Percentiles rank a stretch among this genome's conserved stretches.
These are phyloP conservation scores for Auricularia heimuer DNA, from an alignment of 768 basidiomycete genomes.

Conservation along the genomic window DNA sequence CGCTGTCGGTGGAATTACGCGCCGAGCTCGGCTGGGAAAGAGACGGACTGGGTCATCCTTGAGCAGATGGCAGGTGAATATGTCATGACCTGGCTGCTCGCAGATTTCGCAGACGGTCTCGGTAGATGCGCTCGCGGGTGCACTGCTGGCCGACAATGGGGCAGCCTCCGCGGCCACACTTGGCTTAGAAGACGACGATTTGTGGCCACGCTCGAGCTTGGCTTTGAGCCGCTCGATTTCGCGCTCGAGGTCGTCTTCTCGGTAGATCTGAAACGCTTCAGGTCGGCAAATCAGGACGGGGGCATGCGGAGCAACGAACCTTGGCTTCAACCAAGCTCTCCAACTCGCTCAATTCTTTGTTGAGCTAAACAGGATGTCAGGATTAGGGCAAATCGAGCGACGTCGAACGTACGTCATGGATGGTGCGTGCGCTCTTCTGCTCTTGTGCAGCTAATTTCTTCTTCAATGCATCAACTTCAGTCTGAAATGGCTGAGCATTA, in stretches of 20 bases:
- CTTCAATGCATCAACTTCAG: constrained; percentile 37
- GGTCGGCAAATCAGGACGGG: too few species aligned
- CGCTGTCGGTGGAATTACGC: constrained; percentile 4
- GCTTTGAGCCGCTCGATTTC: constrained; percentile 72
- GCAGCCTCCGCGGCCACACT: constrained; percentile 27
- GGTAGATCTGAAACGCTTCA: constrained; percentile 53
- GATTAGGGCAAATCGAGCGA: neutral
- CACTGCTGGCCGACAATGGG: constrained; percentile 16
- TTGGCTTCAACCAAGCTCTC: constrained; percentile 92
- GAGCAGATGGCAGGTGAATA: constrained; percentile 72
- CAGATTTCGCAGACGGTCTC: constrained; percentile 73
- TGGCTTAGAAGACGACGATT: constrained; percentile 46
- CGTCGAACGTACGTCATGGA: constrained; percentile 44
- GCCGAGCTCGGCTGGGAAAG: constrained; percentile 8
- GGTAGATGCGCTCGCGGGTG: constrained; percentile 8
- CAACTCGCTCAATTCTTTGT: constrained; percentile 86
- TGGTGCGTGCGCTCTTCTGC: constrained; percentile 60
- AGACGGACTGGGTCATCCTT: constrained; percentile 35
- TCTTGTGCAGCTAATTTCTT: constrained; percentile 62
- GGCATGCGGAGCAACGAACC: constrained; percentile 32
- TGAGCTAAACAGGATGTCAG: constrained; percentile 42
- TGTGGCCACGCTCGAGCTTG: constrained; percentile 48
- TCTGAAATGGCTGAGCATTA: constrained; percentile 7
- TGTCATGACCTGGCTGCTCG: constrained; percentile 75
- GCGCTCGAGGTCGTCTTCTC: constrained; percentile 84